A percentile compares a stretch with the other conserved stretches of the same genome.
Conservation (phyloP, 257 asterid species). For the Solanum chilense region DNA sequence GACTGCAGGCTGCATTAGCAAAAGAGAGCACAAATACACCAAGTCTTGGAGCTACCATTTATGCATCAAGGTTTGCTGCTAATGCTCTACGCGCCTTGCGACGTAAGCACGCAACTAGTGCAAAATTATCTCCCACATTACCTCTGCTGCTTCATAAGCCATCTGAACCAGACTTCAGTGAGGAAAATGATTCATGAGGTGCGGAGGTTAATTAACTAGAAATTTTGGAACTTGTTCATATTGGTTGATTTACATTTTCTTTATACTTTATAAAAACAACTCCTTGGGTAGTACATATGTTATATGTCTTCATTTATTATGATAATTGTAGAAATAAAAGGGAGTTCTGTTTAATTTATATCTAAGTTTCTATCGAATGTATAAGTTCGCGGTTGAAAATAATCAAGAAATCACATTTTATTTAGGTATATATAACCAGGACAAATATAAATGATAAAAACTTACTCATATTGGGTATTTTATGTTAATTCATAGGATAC, state of each 20-base stretch:
- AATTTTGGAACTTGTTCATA: neutral
- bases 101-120: neutral
- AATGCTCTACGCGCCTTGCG: slow-evolving; percentile 16
- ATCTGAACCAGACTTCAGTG: slow-evolving; percentile 45
- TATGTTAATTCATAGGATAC: no score
- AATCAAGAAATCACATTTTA: no score
- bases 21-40: slow-evolving; percentile 13
- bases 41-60: slow-evolving; percentile 36
- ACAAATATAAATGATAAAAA: no score
- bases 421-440: no score
- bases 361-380: neutral
- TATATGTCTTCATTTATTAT: neutral
- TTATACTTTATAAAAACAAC: neutral
- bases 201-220: neutral
- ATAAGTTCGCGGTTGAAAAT: neutral
- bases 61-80: slow-evolving; percentile 47
- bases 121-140: slow-evolving; percentile 21
- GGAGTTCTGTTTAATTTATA: neutral
- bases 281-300: neutral
- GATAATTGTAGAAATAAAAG: neutral
- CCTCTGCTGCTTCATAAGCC: slow-evolving; percentile 56
- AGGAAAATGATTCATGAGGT: neutral
- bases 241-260: neutral
- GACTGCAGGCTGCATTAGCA: slow-evolving; percentile 14
- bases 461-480: no score